Evolutionary conservation across 257 asterid genomes (phyloP), one percentile per base, ranked within the genome.

Genomic region (Nyctanthes arbortristis): DNA sequence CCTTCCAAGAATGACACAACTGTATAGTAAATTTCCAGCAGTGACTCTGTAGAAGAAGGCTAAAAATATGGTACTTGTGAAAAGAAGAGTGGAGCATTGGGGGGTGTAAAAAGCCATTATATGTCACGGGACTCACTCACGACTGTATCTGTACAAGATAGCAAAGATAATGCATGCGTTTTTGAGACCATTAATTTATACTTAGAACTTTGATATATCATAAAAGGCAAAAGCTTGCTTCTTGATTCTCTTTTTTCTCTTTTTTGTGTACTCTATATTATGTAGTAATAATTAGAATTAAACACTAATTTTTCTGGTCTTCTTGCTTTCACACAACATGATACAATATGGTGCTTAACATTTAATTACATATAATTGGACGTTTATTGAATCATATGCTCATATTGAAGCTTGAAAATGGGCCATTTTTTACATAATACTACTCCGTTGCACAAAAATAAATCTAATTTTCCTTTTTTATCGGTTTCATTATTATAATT

Each of bases 31-130:
- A 18, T 36, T 55, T 63, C 33, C 16, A 28, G 59, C 59, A 52
- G n/a, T 18, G 10, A 22, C 59, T 9, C 30, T 22, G 56, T 27
- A 70, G 22, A 40, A 37, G 36, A 63, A 74, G 56, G 57, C 39
- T 57, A 71, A 78, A 72, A 78, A 74, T 52, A 20, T 20, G 2
- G 59, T 72, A 65, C 20, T 34, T 67, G 36, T 80, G 75, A 73
- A 55, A 62, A 37, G 60, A 75, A 67, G 67, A 33, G 64, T 55
- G 56, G 63, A n/a, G 79, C 80, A 66, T 87, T 69, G 89, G 89
- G 75, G 83, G 67, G 35, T 67, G 85, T 22, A 62, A 78, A 75
- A 72, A 80, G 69, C 61, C 65, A 72, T 68, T 28, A 36, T 54
- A 22, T 37, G 39, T 69, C 43, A 75, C 72, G 61, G 66, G 65